These are phyloP conservation scores for Colletotrichum ledebouriae DNA, from an alignment of 2,329 filamentous ascomycete genomes.

Conservation along the genomic window DNA sequence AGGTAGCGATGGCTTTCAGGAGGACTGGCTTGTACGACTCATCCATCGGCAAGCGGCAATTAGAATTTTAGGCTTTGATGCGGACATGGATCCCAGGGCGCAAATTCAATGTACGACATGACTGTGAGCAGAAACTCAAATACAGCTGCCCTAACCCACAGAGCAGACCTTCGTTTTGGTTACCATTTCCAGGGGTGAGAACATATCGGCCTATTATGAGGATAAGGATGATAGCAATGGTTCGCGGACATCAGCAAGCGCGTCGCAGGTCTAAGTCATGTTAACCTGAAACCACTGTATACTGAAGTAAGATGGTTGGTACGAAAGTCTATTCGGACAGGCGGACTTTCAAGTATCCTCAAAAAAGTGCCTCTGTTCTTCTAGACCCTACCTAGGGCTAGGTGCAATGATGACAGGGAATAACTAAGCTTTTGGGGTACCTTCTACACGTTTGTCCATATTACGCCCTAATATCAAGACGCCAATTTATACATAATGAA, in stretches of 20 bases:
- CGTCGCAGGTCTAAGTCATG: constrained; percentile 1
- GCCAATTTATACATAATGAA: constrained; percentile 20
- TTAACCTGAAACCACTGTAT: no score
- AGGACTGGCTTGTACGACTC: neutral
- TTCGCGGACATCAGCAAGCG: neutral
- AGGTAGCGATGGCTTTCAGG: no score
- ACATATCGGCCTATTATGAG: neutral
- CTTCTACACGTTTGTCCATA: constrained; percentile 21
- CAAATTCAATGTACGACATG: constrained; percentile 19
- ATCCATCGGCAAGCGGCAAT: constrained; percentile 7
- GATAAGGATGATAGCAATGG: neutral
- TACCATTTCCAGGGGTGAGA: neutral
- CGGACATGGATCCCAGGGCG: constrained; percentile 7
- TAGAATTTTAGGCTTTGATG: neutral
- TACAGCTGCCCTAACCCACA: constrained; percentile 12
- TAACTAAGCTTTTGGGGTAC: constrained; percentile 27
- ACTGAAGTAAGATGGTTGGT: no score
- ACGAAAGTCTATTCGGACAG: neutral
- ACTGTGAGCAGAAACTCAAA: neutral
- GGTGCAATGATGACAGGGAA: constrained; percentile 5
- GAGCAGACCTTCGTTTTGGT: neutral
- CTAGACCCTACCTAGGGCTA: neutral
- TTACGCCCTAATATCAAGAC: constrained; percentile 21
- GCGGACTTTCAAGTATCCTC: constrained; percentile 2
- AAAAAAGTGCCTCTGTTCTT: neutral